A percentile compares a stretch with the other conserved stretches of the same genome.
Conservation (phyloP, 208 protist species). For the Leishmania tarentolae region DNA sequence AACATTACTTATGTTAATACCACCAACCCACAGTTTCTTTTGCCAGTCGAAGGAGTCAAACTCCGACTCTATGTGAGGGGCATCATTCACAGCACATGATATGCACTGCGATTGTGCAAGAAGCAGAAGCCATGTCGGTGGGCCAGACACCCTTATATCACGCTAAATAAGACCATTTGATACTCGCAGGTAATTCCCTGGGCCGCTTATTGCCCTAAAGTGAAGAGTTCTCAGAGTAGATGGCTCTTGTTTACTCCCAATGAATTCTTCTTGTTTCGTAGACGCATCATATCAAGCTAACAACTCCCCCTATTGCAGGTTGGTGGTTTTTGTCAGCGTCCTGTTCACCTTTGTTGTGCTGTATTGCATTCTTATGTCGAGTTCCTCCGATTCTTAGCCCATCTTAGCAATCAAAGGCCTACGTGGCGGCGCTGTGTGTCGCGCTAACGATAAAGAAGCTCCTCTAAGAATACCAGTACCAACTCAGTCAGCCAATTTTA, state of each 20-base stretch:
- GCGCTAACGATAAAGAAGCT: background rate
- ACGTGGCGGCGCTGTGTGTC: background rate
- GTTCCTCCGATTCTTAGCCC: background rate
- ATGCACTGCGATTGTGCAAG: background rate
- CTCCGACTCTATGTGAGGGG: background rate
- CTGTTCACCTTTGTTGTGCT: background rate
- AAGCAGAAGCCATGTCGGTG: background rate
- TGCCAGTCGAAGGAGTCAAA: background rate
- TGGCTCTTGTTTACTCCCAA: background rate
- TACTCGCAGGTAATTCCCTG: background rate
- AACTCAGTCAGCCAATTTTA: slow-evolving; percentile 10
- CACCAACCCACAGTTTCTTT: background rate
- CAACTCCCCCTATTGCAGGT: background rate
- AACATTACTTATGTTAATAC: background rate
- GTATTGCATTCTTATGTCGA: background rate
- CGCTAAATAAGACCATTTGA: background rate
- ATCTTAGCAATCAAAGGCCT: background rate
- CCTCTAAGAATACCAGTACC: background rate
- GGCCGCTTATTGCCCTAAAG: background rate
- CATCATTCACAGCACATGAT: background rate
- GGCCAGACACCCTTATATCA: background rate
- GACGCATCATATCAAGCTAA: background rate
- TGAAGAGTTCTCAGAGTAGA: background rate
- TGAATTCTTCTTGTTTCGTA: background rate
- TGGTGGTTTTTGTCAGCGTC: background rate